Evolutionary conservation across 2,329 filamentous ascomycete species (phyloP).

Genomic region (Madurella fahalii): DNA sequence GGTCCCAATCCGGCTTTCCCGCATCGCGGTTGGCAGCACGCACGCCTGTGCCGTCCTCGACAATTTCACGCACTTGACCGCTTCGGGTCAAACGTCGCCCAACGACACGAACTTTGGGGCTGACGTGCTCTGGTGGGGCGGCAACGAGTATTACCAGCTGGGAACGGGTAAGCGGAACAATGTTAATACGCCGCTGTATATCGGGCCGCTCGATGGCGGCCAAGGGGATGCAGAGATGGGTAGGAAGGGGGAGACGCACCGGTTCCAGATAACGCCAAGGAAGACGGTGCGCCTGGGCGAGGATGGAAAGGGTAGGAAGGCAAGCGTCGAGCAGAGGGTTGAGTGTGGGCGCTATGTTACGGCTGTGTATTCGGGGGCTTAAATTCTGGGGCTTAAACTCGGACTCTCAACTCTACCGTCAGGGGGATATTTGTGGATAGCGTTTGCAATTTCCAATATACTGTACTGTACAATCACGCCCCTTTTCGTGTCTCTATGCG

Average conservation of each 20-base stretch:
- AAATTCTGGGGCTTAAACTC: constrained; percentile 4
- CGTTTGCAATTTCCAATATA: not conserved
- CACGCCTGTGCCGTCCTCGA: constrained; percentile 81
- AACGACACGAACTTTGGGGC: constrained; percentile 84
- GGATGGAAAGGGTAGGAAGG: constrained; percentile 59
- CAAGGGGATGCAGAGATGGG: constrained; percentile 55
- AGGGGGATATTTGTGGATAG: not conserved
- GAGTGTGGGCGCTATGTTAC: constrained; percentile 82
- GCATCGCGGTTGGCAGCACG: constrained; percentile 70
- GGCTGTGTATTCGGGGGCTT: constrained; percentile 67
- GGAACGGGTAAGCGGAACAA: constrained; percentile 89
- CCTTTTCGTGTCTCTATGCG: too few relatives aligned
- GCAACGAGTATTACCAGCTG: constrained; percentile 90
- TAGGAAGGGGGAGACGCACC: constrained; percentile 60
- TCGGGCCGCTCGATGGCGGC: constrained; percentile 66
- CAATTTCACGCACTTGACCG: constrained; percentile 67
- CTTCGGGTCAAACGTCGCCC: constrained; percentile 46
- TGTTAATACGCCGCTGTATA: constrained; percentile 68
- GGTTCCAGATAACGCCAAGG: constrained; percentile 76
- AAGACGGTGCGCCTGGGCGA: constrained; percentile 63
- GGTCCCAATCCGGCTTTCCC: constrained; percentile 72
- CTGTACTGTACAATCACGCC: too few relatives aligned
- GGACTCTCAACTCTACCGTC: not conserved
- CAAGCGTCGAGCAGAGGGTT: constrained; percentile 77
- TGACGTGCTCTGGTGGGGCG: constrained; percentile 90